Conservation (phyloP, 2,329 filamentous ascomycete genomes). For the Ophiosphaerella narmari region DNA sequence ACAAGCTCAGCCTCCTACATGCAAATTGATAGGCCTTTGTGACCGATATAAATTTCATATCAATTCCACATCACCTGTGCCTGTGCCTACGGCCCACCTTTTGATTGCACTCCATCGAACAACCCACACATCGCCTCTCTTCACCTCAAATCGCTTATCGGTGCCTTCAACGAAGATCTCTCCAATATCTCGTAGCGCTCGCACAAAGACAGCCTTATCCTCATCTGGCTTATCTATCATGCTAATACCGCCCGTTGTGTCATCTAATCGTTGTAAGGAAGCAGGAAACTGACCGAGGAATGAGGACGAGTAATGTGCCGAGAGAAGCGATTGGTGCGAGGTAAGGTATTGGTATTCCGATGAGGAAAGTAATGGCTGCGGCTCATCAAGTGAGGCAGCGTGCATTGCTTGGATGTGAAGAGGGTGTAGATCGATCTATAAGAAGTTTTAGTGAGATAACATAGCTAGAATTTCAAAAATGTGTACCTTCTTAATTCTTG, state of each 20-base stretch:
- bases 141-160: slow-evolving; percentile 56
- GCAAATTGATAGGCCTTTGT: background rate
- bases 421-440: slow-evolving; percentile 74
- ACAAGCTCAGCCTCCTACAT: too few relatives aligned
- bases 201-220: slow-evolving; percentile 82
- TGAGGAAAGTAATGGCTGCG: slow-evolving; percentile 63
- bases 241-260: slow-evolving; percentile 83
- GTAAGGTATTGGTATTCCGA: slow-evolving; percentile 82
- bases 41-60: slow-evolving; percentile 40
- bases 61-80: slow-evolving; percentile 73
- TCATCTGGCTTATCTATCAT: slow-evolving; percentile 91
- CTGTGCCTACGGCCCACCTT: slow-evolving; percentile 62
- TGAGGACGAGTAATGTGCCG: slow-evolving; percentile 81
- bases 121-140: slow-evolving; percentile 61
- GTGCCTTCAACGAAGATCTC: slow-evolving; percentile 64
- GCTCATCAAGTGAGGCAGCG: slow-evolving; percentile 55
- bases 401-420: slow-evolving; percentile 69
- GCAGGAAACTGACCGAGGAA: slow-evolving; percentile 84
- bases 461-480: background rate
- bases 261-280: slow-evolving; percentile 81
- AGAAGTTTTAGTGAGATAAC: background rate
- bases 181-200: slow-evolving; percentile 66
- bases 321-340: slow-evolving; percentile 81
- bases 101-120: slow-evolving; percentile 61
- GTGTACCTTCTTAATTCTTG: slow-evolving; percentile 80